Conservation (phyloP, 2,329 filamentous ascomycete genomes). For the Sphaerostilbella broomeana region DNA sequence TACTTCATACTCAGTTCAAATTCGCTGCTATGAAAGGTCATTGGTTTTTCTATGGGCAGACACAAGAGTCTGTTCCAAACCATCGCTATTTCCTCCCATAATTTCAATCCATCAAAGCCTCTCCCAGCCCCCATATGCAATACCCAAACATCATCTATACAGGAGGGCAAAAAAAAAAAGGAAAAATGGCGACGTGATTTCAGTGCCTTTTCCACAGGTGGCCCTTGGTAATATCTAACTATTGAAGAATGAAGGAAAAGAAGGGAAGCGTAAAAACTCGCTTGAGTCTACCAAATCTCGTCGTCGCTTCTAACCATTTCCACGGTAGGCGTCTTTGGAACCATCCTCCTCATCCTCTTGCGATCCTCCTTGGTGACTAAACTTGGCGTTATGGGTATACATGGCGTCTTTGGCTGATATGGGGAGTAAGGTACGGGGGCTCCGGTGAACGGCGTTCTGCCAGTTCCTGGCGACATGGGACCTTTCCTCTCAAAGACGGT, state of each 20-base stretch:
- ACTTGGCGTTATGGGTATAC: conserved; percentile 70
- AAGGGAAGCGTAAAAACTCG: conserved; percentile 2
- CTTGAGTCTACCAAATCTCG: conserved; percentile 52
- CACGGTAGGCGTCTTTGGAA: conserved; percentile 56
- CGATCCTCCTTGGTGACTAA: conserved; percentile 65
- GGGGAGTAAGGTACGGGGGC: conserved; percentile 64
- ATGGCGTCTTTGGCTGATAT: conserved; percentile 71
- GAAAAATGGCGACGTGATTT: conserved; percentile 21
- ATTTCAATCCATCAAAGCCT: too few species aligned
- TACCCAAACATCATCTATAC: not conserved
- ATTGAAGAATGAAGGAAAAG: conserved; percentile 1
- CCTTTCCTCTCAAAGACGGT: conserved; percentile 55
- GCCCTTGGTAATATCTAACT: conserved; percentile 22
- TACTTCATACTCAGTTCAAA: too few species aligned
- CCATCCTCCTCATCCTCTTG: conserved; percentile 59
- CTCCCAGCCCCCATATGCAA: too few species aligned
- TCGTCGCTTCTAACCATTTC: conserved; percentile 56
- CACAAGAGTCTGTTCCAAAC: too few species aligned
- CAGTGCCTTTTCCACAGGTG: conserved; percentile 11
- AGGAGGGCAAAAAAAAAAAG: conserved; percentile 9
- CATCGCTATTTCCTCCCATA: too few species aligned
- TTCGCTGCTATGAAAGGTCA: too few species aligned
- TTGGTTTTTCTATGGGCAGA: too few species aligned
- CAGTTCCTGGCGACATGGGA: conserved; percentile 49
- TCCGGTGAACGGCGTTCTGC: conserved; percentile 57